phyloP scores from a whole-genome alignment of 305 asterid species.

The Stenogyne calaminthoides region DNA sequence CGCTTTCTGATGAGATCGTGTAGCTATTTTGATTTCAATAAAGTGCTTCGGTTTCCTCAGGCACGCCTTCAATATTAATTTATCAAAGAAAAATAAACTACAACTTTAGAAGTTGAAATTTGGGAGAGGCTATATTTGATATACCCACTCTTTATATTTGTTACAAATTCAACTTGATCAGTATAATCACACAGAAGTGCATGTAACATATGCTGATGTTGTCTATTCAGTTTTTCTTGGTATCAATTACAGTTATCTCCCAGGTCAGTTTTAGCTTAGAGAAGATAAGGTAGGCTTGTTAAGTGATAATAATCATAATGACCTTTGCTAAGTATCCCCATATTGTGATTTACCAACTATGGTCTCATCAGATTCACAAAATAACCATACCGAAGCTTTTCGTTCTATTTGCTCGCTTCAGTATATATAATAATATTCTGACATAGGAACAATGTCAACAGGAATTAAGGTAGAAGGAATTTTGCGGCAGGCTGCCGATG shows the following conservation, averaged over 20 bases:
- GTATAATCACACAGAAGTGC: not conserved
- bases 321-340: conserved; percentile 26
- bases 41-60: not conserved
- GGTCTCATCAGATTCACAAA: conserved; percentile 15
- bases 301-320: not conserved
- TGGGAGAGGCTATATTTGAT: not conserved
- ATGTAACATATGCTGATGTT: not conserved
- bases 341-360: conserved; percentile 4
- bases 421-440: conserved; percentile 15
- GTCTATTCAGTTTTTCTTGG: conserved; percentile 1
- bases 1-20: conserved; percentile 19
- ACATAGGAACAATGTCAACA: conserved; percentile 50
- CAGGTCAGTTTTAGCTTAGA: not conserved
- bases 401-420: conserved; percentile 16
- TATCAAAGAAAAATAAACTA: conserved; percentile 10
- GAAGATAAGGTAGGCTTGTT: conserved; percentile 5
- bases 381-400: not conserved
- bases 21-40: conserved; percentile 12
- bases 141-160: not conserved
- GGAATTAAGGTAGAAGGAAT: conserved; percentile 94
- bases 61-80: not conserved
- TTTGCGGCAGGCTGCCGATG: conserved; percentile 95
- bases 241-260: conserved; percentile 11
- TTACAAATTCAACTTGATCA: not conserved
- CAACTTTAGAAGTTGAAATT: not conserved